Base-by-base conservation (phyloP, 305 asterid genomes). In the Plantago coronopus region DNA sequence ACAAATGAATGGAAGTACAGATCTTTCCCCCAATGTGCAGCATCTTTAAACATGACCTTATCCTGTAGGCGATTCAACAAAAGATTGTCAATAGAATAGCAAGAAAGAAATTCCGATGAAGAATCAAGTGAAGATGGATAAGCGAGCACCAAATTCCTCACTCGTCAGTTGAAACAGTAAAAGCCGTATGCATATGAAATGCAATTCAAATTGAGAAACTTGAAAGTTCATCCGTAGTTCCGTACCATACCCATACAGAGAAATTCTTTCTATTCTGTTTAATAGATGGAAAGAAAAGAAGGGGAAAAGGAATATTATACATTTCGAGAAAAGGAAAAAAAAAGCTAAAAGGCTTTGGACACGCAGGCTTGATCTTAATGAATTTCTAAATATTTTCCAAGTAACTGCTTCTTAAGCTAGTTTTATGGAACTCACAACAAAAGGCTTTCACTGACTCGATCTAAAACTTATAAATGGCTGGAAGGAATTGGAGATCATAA, bases 1-100 rank as follows among this genome's bases (percentile, higher is more conserved):
- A n/a, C 64, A 17, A 45, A 59, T 43, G 61, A 44, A 62, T 21
- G 25, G 5, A 20, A 66, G 50, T 22, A 13, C 56, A 38, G 16
- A 5, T 45, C 57, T 50, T 47, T 25, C 51, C 59, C 40, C 63
- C 5, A 17, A 12, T 25, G 23, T 14, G 48, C 37, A 11, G 48
- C 62, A 20, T 17, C 46, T 44, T 19, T 17, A 43, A 16, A 49
- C 13, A 59, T 27, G 64, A 44, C 13, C 43, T 57, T 42, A 43
- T 27, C 27, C 48, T 22, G 50, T 14, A 27, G 13, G 12, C 13
- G 18, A 16, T 23, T 25, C 16, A 15, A 10, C 38, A 25, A 6
- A 43, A 15, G 20, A 31, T 66, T 48, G 34, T 59, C 43, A 47
- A 57, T 25, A 31, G 18, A 16, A 22, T 19, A 27, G 45, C 40